Evolutionary conservation across 2,329 filamentous ascomycete species (phyloP), one percentile per base, ranked within the genome.

Genomic region (Aschersonia sp.): DNA sequence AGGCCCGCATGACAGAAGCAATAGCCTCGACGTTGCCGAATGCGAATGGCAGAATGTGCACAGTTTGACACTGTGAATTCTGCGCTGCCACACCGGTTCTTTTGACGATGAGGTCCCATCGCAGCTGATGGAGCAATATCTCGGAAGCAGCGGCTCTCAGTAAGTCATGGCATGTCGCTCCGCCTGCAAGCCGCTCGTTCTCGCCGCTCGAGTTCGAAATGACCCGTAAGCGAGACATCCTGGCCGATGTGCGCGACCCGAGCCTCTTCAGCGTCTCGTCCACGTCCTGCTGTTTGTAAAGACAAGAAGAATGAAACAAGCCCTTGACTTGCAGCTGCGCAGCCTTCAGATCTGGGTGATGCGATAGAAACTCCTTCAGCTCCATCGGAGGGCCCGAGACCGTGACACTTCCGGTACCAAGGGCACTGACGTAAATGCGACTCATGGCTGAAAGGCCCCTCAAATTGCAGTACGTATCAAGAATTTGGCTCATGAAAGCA

Each of bases 31-130:
- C 40, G 3, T 29, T 43, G 10, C 40, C 40, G 7, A n/a, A n/a
- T n/a, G 6, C 40, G n/a, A 43, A 43, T 2, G 40, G 40, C 12
- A 43, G n/a, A 29, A 43, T 7, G 7, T 43, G 12, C 6, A 43
- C 4, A 5, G 40, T 29, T 4, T 9, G 3, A 3, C 2, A 43
- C 3, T 29, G 12, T 29, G 40, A 9, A 4, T 29, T 7, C 20
- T 29, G 10, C 7, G 28, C 28, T 2, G 40, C n/a, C 7, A 7
- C 9, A 6, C 10, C 28, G 9, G 28, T 29, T 4, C 35, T 41
- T 12, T 46, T 35, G 35, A 35, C 40, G 32, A 41, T 12, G 28
- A 46, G 45, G 40, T 46, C 45, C 45, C 45, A 46, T n/a, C 45
- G 32, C 28, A 46, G n/a, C 10, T 46, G 35, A 10, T 46, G 29